Conservation (phyloP, 2,329 filamentous ascomycete genomes). For the Fusarium scirpi region DNA sequence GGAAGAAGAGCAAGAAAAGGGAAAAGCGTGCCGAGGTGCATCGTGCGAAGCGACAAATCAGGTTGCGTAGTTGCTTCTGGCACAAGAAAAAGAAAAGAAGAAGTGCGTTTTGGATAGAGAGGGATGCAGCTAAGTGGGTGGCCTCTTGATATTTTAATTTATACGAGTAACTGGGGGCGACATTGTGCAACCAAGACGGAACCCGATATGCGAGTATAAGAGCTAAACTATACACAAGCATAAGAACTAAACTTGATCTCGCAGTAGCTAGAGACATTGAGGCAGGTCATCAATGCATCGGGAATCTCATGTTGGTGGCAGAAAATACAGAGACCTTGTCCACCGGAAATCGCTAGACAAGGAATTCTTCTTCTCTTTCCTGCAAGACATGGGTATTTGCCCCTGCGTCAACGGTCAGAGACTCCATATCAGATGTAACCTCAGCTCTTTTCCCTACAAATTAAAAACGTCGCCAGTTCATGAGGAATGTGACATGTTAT, state of each 20-base stretch:
- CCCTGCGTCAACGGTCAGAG: background rate
- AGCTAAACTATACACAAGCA: background rate
- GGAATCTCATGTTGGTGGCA: background rate
- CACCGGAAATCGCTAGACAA: background rate
- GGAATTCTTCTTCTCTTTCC: background rate
- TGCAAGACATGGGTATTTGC: background rate
- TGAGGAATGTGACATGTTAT: conserved; percentile 8
- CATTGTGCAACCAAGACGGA: background rate
- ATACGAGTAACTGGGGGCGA: background rate
- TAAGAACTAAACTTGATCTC: background rate
- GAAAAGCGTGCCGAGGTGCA: background rate
- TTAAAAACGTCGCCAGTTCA: background rate
- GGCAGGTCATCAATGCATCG: background rate
- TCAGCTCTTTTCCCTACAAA: background rate
- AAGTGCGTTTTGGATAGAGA: background rate
- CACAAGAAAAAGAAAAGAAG: conserved; percentile 7
- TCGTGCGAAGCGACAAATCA: background rate
- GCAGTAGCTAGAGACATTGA: background rate
- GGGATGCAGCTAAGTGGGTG: conserved; percentile 2
- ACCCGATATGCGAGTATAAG: background rate
- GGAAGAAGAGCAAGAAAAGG: conserved; percentile 9
- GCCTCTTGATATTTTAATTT: conserved; percentile 4
- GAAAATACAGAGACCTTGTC: background rate
- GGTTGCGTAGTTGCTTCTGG: too few relatives aligned
- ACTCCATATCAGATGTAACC: background rate